Evolutionary conservation across 441 rosid genomes (phyloP).

Genomic region (Daphne laureola): DNA sequence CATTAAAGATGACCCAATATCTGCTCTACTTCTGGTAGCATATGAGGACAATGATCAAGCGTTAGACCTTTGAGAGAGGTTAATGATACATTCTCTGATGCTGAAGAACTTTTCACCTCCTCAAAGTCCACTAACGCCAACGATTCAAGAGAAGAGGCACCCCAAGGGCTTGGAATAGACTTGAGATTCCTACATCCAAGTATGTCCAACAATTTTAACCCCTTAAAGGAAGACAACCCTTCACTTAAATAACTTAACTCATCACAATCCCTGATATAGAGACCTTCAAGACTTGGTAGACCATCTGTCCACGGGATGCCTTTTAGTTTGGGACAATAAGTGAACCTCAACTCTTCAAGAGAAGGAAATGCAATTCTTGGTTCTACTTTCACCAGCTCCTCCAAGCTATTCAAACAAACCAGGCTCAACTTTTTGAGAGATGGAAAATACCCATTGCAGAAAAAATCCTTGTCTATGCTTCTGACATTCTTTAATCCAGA

Average conservation of each 20-base stretch:
- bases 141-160: too few relatives aligned
- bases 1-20: neutral
- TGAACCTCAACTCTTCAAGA: slow-evolving; percentile 3
- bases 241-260: too few relatives aligned
- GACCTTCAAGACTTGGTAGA: slow-evolving; percentile 5
- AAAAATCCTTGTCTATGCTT: neutral
- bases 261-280: neutral
- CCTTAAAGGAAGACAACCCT: too few relatives aligned
- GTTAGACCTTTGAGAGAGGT: too few relatives aligned
- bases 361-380: slow-evolving; percentile 6
- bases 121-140: too few relatives aligned
- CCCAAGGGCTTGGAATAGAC: too few relatives aligned
- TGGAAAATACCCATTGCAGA: slow-evolving; percentile 3
- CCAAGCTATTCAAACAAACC: slow-evolving; percentile 11
- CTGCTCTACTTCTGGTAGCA: neutral
- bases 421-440: slow-evolving; percentile 6
- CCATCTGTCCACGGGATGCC: slow-evolving; percentile 2
- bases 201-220: too few relatives aligned
- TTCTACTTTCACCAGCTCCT: slow-evolving; percentile 20
- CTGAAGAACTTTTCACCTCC: too few relatives aligned
- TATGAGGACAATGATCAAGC: too few relatives aligned
- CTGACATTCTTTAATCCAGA: neutral
- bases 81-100: too few relatives aligned
- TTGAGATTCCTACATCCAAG: too few relatives aligned
- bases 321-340: neutral